A percentile compares a stretch with the other conserved stretches of the same genome.
Conservation (phyloP, 768 basidiomycete genomes). For the Sporobolomyces pararoseus region DNA sequence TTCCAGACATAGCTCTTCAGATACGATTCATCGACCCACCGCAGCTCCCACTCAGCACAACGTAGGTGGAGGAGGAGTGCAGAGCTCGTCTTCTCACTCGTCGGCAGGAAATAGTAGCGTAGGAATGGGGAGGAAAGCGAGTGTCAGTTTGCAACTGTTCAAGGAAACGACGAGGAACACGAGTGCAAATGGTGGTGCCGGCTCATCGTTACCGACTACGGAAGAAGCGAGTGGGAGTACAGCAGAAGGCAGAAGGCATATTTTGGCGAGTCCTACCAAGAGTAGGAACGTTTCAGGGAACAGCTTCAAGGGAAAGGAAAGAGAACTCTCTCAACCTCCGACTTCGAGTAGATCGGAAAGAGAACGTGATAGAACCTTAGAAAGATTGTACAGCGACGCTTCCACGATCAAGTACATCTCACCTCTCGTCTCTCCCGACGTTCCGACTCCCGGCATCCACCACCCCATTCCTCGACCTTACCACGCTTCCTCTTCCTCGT, state of each 20-base stretch:
- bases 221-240: background rate
- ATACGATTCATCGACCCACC: background rate
- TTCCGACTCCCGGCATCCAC: background rate
- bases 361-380: conserved; percentile 1
- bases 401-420: conserved; percentile 19
- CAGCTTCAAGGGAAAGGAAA: conserved; percentile 35
- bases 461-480: background rate
- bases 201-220: background rate
- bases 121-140: conserved; percentile 48
- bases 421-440: conserved; percentile 27
- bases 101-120: background rate
- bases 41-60: background rate
- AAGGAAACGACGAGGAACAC: conserved; percentile 46
- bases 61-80: conserved; percentile 3
- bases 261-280: conserved; percentile 22
- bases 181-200: conserved; percentile 25
- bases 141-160: conserved; percentile 52
- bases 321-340: conserved; percentile 2
- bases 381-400: conserved; percentile 1
- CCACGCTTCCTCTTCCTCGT: background rate
- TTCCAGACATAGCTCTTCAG: conserved; percentile 13
- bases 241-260: background rate
- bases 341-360: background rate
- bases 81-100: background rate
- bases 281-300: conserved; percentile 3